These are phyloP conservation scores for Floccularia luteovirens DNA, from an alignment of 768 basidiomycete species.

Conservation along the genomic window DNA sequence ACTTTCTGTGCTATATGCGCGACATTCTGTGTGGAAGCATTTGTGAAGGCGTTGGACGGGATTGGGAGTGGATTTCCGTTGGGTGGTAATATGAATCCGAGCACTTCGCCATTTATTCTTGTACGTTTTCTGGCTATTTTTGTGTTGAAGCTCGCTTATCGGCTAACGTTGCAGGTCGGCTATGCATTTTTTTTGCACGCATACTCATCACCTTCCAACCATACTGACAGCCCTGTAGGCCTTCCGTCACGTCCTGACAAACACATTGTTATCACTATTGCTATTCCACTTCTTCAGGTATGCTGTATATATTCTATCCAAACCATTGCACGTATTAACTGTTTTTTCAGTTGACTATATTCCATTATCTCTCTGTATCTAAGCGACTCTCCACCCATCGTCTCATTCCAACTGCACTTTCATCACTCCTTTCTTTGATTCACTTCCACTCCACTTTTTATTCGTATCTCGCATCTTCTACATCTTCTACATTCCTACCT, in stretches of 20 bases:
- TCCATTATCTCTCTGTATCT: conserved; percentile 60
- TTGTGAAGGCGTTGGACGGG: conserved; percentile 65
- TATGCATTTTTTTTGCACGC: conserved; percentile 73
- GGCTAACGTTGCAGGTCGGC: conserved; percentile 41
- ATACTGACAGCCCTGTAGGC: conserved; percentile 31
- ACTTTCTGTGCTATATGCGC: conserved; percentile 65
- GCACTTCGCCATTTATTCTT: conserved; percentile 62
- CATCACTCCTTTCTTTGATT: conserved; percentile 47
- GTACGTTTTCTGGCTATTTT: conserved; percentile 40
- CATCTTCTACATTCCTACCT: conserved; percentile 7
- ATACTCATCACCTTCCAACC: conserved; percentile 61
- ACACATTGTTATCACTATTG: conserved; percentile 65
- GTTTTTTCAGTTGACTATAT: conserved; percentile 41
- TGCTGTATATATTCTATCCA: conserved; percentile 8
- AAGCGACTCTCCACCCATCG: conserved; percentile 59
- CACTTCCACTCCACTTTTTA: conserved; percentile 66
- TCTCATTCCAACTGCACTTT: conserved; percentile 61
- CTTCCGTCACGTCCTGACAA: conserved; percentile 61
- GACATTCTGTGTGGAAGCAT: conserved; percentile 56
- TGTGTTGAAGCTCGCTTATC: conserved; percentile 1
- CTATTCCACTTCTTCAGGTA: conserved; percentile 69
- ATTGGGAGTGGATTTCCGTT: conserved; percentile 30
- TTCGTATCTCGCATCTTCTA: conserved; percentile 15
- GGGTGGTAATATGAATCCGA: conserved; percentile 28
- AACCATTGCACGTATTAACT: not conserved